Conservation (phyloP, 1,139 yeast species). For the Suhomyces anneliseae region DNA sequence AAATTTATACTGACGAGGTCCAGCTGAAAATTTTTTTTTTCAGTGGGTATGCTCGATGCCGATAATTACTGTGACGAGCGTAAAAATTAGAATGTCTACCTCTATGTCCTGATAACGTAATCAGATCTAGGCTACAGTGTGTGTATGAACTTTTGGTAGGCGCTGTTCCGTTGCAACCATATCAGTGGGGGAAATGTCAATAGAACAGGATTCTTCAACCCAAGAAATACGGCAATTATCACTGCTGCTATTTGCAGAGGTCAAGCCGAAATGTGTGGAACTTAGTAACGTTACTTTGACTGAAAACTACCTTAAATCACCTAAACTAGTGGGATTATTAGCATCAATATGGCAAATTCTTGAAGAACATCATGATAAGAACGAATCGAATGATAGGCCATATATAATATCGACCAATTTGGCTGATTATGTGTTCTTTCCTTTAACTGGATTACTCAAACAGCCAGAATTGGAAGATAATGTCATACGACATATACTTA, state of each 20-base stretch:
- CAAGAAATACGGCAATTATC: constrained; percentile 19
- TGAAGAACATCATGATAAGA: constrained; percentile 2
- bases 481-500: constrained; percentile 24
- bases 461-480: constrained; percentile 24
- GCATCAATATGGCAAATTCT: constrained; percentile 1
- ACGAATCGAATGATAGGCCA: constrained; percentile 11
- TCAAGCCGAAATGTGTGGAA: constrained; percentile 39
- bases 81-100: neutral
- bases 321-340: constrained; percentile 14
- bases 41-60: too few relatives aligned
- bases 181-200: constrained; percentile 1
- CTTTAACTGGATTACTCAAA: constrained; percentile 36
- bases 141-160: neutral
- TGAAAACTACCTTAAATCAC: constrained; percentile 6
- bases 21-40: too few relatives aligned
- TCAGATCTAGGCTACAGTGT: neutral
- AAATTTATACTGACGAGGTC: too few relatives aligned
- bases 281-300: constrained; percentile 25
- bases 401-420: constrained; percentile 31
- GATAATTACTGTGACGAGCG: neutral
- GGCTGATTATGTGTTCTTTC: constrained; percentile 47
- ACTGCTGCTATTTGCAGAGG: constrained; percentile 27
- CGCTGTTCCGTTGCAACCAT: constrained; percentile 4
- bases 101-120: neutral
- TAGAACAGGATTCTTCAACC: neutral